A percentile compares a stretch with the other conserved stretches of the same genome.
These are phyloP conservation scores for Picochlorum sp. DNA, from an alignment of 139 green algal genomes.

Conservation along the genomic window DNA sequence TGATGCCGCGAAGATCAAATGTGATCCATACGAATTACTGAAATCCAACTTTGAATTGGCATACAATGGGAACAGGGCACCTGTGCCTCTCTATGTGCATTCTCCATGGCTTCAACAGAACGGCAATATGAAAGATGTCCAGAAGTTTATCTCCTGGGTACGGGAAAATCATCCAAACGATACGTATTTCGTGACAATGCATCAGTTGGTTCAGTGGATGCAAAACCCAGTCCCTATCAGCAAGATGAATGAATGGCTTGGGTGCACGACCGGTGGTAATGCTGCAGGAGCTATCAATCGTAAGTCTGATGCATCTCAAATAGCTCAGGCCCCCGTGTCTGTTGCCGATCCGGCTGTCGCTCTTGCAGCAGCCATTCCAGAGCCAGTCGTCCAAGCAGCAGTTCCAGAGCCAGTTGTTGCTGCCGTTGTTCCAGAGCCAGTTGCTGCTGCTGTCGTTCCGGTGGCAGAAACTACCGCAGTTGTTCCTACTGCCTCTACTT, in stretches of 20 bases:
- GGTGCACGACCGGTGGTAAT: background rate
- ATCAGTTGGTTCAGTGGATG: constrained; percentile 26
- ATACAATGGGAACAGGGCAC: constrained; percentile 22
- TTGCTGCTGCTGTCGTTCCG: no score
- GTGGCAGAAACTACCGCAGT: no score
- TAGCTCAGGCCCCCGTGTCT: background rate
- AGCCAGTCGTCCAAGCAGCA: background rate
- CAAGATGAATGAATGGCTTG: constrained; percentile 10
- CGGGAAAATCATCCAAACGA: background rate
- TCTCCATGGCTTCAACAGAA: constrained; percentile 14
- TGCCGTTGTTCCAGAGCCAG: no score
- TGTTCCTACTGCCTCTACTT: no score
- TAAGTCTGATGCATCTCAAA: background rate
- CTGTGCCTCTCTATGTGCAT: constrained; percentile 27
- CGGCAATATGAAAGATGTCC: background rate
- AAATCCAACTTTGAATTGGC: constrained; percentile 19
- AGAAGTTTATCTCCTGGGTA: constrained; percentile 13
- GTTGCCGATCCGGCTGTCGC: background rate
- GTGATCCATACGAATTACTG: constrained; percentile 15
- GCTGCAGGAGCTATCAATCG: constrained; percentile 2
- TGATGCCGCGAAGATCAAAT: constrained; percentile 6
- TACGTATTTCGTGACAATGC: constrained; percentile 27
- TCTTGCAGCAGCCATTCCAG: background rate
- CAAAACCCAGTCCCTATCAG: constrained; percentile 15
- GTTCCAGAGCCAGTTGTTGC: no score